Base-by-base conservation (phyloP, 805 yeast species). In the Metschnikowia kofuensis region DNA sequence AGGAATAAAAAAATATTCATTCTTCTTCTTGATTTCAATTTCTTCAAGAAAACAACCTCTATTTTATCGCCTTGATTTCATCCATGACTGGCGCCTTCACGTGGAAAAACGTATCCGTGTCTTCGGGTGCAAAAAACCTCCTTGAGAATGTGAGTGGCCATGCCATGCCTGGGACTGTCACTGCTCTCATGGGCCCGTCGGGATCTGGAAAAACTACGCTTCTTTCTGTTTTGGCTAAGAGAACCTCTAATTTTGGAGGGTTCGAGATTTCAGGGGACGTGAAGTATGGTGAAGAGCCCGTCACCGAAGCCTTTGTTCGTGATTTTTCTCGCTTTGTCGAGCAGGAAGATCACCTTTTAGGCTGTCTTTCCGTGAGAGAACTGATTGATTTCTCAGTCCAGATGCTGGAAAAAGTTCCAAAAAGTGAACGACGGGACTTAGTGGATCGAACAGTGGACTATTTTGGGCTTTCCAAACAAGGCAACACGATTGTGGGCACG, bases 131-230 rank as follows among this genome's bases (percentile, higher is more conserved):
- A 40, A 48, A 42, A 35, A 37, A 30, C 35, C 14, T 51, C 10
- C 45, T 51, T n/a, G 45, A 51, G 4, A 27, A 45, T 30, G 52
- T 51, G 16, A 47, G 49, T 30, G 52, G 52, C 37, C 42, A 16
- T 15, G 52, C 50, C 12, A 15, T 26, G n/a, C 45, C 50, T 1
- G 52, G 54, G 2, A 45, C 52, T 13, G 47, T 89, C 29, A 75
- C 88, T 63, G 95, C 95, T 5, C 85, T 89, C 12, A 77, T 89
- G 70, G 96, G 96, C 2, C 92, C 95, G 0, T 84, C 91, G 0
- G 96, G 96, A 0, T 82, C 89, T 3, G 96, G 96, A 4, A 89
- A 89, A 60, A 89, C 96, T 0, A 87, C 96, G 0, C 62, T 89
- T 43, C 69, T 89, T 16, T 89, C 89, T 59, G 79, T 81, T 0